These are phyloP conservation scores for Globisporangium nunn DNA, from an alignment of 352 stramenopile species.

Conservation along the genomic window DNA sequence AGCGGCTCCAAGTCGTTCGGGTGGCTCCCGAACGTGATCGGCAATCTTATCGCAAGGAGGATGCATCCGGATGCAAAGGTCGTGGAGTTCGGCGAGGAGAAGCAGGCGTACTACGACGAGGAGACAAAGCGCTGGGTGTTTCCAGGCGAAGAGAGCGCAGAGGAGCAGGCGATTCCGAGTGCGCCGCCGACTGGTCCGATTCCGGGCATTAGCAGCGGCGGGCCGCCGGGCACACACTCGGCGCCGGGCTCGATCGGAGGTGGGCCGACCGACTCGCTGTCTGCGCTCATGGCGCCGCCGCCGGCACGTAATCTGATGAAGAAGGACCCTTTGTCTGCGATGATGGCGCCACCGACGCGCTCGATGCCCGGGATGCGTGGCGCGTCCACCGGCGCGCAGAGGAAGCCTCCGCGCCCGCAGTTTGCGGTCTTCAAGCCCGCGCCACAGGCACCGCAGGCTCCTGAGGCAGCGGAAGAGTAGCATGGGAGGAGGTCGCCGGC, in stretches of 20 bases:
- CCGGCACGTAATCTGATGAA: conserved; percentile 66
- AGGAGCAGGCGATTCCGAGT: conserved; percentile 55
- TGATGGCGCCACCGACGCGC: conserved; percentile 77
- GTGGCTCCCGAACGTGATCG: conserved; percentile 45
- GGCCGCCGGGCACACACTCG: conserved; percentile 43
- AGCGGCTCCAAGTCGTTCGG: conserved; percentile 46
- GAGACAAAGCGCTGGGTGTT: conserved; percentile 86
- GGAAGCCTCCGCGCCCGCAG: conserved; percentile 65
- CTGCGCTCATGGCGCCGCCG: conserved; percentile 77
- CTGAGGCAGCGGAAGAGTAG: conserved; percentile 16
- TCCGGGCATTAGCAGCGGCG: conserved; percentile 31
- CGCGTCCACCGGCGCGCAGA: conserved; percentile 21
- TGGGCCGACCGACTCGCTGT: conserved; percentile 45
- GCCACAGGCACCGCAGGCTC: conserved; percentile 9
- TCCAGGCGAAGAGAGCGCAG: conserved; percentile 59
- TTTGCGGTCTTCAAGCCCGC: conserved; percentile 85
- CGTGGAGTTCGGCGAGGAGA: conserved; percentile 65
- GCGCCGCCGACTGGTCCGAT: conserved; percentile 63
- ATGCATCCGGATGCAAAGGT: conserved; percentile 84
- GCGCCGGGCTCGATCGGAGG: conserved; percentile 61
- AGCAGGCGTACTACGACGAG: conserved; percentile 81
- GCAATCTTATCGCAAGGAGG: conserved; percentile 54
- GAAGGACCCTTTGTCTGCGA: conserved; percentile 74
- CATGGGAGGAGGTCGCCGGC: neutral
- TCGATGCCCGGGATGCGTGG: conserved; percentile 28